phyloP scores from a whole-genome alignment of 768 basidiomycete species.

The Peribolospora baueri region DNA sequence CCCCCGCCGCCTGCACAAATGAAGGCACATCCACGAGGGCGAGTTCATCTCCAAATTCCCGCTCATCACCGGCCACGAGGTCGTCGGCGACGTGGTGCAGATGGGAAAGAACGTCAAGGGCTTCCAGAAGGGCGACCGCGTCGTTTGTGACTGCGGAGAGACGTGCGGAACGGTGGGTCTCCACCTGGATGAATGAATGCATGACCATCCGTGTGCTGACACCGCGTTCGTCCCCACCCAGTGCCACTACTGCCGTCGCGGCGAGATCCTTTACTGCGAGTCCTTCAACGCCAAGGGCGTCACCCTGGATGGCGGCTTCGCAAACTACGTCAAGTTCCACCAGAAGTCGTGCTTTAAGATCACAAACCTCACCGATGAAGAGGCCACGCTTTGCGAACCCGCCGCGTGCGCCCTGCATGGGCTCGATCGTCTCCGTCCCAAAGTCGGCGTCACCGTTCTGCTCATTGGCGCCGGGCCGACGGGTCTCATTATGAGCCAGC shows the following conservation, averaged over 20 bases:
- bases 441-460: slow-evolving; percentile 61
- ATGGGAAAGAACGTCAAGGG: slow-evolving; percentile 57
- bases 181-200: too few relatives aligned
- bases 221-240: slow-evolving; percentile 2
- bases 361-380: slow-evolving; percentile 62
- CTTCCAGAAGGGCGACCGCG: slow-evolving; percentile 53
- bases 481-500: slow-evolving; percentile 67
- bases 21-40: slow-evolving; percentile 36
- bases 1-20: not conserved
- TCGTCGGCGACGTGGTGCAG: slow-evolving; percentile 45
- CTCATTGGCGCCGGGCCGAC: slow-evolving; percentile 78
- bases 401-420: slow-evolving; percentile 81
- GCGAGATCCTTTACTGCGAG: slow-evolving; percentile 60
- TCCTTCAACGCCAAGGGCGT: slow-evolving; percentile 60
- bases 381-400: slow-evolving; percentile 68
- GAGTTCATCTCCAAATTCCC: slow-evolving; percentile 51
- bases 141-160: slow-evolving; percentile 55
- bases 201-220: too few relatives aligned
- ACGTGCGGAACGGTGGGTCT: slow-evolving; percentile 35
- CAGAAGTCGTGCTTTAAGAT: slow-evolving; percentile 66
- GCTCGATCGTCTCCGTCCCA: slow-evolving; percentile 59
- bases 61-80: slow-evolving; percentile 53
- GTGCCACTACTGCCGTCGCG: slow-evolving; percentile 71
- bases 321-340: slow-evolving; percentile 20
- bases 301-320: slow-evolving; percentile 61